Base-by-base conservation (phyloP, 2,329 filamentous ascomycete species). In the Hymenoscyphus fraxineus region DNA sequence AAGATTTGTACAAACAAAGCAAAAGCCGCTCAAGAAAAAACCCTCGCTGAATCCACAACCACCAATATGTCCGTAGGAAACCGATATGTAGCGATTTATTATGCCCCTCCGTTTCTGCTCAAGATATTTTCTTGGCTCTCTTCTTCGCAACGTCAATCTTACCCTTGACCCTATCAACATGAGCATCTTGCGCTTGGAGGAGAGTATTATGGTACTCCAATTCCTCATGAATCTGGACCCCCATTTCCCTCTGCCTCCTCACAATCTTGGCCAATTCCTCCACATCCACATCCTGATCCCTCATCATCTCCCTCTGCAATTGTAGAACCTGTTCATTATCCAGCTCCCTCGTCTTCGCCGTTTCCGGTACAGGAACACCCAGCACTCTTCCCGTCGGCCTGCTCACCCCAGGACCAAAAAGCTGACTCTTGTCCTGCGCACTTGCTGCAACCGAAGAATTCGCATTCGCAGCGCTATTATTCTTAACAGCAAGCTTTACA, bases 71-170 rank as follows among this genome's bases (percentile, higher is more conserved):
- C 35, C 2, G 6, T 10, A 35, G 2, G 35, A 35, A 35, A 35
- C 35, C 35, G 9, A 7, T 35, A 35, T 35, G 35, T 15, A n/a
- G 41, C 3, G 16, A 16, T 7, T n/a, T n/a, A 6, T 6, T n/a
- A n/a, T 44, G 16, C 35, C 41, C 41, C 15, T 19, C 19, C 22
- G 13, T 9, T 2, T 35, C 54, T n/a, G 63, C 64, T 27, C 64
- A 71, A 19, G 68, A 70, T 27, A 93, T 86, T 79, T 88, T 90
- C 74, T 81, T 83, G 65, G 88, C 83, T 64, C 90, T 83, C 72
- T 87, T 87, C 79, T 90, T 92, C n/a, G 88, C 90, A 66, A 93
- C 85, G 66, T 83, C 81, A 64, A 93, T 77, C 82, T 94, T 94
- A 66, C 82, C 82, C 55, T 83, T 81, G 16, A 92, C 80, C 6